A percentile compares a stretch with the other conserved stretches of the same genome.
phyloP scores from a whole-genome alignment of 371 early-diverging fungal genomes.

The Mortierella sp. region DNA sequence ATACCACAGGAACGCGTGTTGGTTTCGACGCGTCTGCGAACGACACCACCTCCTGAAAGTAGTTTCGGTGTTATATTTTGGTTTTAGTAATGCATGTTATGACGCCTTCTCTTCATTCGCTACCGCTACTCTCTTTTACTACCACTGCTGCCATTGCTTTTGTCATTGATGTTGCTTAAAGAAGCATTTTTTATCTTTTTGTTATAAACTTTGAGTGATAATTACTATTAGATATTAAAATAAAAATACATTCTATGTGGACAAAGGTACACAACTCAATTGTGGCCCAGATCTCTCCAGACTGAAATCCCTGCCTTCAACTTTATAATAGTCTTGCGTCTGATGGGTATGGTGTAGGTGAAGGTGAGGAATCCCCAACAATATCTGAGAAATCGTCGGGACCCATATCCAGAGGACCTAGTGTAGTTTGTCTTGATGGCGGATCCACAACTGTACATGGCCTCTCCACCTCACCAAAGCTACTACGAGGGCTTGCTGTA shows the following conservation, averaged over 20 bases:
- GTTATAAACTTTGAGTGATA: no score
- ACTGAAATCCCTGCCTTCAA: not conserved
- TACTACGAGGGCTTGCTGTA: constrained; percentile 28
- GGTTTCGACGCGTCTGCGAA: not conserved
- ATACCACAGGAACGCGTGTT: constrained; percentile 1
- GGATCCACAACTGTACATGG: constrained; percentile 11
- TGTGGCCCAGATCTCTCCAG: not conserved
- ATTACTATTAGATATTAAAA: no score
- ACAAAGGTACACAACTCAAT: not conserved
- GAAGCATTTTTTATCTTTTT: not conserved
- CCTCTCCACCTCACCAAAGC: constrained; percentile 12
- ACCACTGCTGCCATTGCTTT: no score
- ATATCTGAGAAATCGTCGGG: not conserved
- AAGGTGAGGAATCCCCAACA: not conserved
- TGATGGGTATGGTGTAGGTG: not conserved
- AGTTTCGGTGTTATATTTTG: no score
- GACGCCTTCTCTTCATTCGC: no score
- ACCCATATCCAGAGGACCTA: constrained; percentile 2
- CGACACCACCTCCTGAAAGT: no score
- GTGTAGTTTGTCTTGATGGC: constrained; percentile 12
- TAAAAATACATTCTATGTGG: not conserved
- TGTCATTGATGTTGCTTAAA: no score
- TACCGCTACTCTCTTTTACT: no score
- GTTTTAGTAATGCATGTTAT: no score
- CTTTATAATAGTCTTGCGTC: not conserved